Conservation (phyloP, 768 basidiomycete genomes). For the Plicaturopsis crispa region DNA sequence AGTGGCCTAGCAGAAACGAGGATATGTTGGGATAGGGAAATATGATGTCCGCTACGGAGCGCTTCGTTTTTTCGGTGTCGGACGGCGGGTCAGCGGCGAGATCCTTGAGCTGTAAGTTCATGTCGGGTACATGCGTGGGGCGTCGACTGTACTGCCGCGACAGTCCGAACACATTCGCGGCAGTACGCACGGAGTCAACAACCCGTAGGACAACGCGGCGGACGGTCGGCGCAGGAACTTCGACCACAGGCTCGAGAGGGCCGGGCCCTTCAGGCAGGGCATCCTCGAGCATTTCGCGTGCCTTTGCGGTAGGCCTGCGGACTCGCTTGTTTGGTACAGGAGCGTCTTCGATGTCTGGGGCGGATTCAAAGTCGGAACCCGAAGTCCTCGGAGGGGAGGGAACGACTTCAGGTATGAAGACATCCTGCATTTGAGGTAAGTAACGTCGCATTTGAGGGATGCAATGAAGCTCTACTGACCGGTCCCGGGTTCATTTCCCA, state of each 20-base stretch:
- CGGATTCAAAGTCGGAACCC: no score
- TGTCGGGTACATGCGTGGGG: constrained; percentile 7
- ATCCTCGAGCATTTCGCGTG: constrained; percentile 12
- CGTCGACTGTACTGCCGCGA: constrained; percentile 10
- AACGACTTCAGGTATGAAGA: no score
- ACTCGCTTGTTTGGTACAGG: constrained; percentile 8
- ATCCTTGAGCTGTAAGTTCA: constrained; percentile 4
- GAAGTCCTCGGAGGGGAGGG: no score
- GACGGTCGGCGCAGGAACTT: neutral
- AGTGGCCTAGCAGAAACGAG: constrained; percentile 15
- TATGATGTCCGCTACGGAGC: no score
- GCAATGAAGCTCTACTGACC: no score
- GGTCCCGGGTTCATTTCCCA: no score
- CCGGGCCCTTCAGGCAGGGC: constrained; percentile 11
- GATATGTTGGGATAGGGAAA: constrained; percentile 17
- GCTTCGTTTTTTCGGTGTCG: no score
- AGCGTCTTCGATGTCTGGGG: no score
- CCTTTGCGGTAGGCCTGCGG: constrained; percentile 9
- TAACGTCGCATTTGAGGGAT: no score
- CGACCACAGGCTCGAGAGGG: constrained; percentile 4
- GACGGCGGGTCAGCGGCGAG: no score
- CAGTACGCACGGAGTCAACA: constrained; percentile 11
- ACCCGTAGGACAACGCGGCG: constrained; percentile 9
- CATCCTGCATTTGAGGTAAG: no score
- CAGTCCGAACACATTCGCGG: constrained; percentile 13